phyloP scores from a whole-genome alignment of 139 green algal species.

The Chlorella sp. region DNA sequence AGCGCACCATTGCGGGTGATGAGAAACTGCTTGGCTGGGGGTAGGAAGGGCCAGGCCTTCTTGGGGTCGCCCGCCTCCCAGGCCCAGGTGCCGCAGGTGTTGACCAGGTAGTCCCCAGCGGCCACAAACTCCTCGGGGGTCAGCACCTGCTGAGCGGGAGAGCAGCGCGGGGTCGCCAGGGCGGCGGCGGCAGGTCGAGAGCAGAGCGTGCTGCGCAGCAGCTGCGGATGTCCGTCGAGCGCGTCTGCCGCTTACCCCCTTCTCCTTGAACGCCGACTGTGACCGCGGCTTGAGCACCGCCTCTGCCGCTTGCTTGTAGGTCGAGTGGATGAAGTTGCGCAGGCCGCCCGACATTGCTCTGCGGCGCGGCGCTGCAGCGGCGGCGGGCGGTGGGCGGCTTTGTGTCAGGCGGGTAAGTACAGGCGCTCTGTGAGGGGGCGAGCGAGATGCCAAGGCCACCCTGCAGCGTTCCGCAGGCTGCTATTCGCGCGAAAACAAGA shows the following conservation, averaged over 20 bases:
- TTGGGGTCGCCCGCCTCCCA: constrained; percentile 77
- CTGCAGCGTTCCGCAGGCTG: too few relatives aligned
- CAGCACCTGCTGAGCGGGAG: constrained; percentile 62
- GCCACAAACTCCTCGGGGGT: constrained; percentile 87
- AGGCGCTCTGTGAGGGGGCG: too few relatives aligned
- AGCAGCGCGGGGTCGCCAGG: neutral
- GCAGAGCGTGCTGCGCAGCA: neutral
- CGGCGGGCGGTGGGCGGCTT: too few relatives aligned
- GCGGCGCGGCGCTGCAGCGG: too few relatives aligned
- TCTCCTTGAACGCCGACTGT: constrained; percentile 48
- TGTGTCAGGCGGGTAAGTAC: too few relatives aligned
- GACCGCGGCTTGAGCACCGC: constrained; percentile 33
- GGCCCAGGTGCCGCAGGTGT: constrained; percentile 82
- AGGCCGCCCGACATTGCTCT: too few relatives aligned
- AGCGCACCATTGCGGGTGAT: constrained; percentile 81
- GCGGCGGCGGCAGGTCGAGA: neutral
- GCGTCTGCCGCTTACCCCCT: constrained; percentile 42
- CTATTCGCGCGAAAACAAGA: too few relatives aligned
- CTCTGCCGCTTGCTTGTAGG: constrained; percentile 53
- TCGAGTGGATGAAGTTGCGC: constrained; percentile 33
- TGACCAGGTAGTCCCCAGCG: constrained; percentile 83
- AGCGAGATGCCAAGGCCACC: too few relatives aligned
- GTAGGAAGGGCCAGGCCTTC: constrained; percentile 70
- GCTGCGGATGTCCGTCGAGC: neutral
- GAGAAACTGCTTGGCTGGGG: constrained; percentile 86